phyloP scores from a whole-genome alignment of 768 basidiomycete species.

The Infundibulicybe gibba region DNA sequence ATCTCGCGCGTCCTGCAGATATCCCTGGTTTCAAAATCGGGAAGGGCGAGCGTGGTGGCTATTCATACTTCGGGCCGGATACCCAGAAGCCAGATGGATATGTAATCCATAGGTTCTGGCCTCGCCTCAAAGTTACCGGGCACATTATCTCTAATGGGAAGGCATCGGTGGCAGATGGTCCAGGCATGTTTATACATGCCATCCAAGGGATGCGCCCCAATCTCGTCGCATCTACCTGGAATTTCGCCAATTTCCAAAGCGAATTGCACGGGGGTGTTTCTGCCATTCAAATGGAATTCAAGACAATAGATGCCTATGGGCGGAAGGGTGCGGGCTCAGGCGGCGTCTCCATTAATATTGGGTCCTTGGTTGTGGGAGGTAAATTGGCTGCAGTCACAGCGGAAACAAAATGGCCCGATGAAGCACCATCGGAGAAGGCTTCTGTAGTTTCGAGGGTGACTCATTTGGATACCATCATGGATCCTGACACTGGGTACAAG shows the following conservation, averaged over 20 bases:
- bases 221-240: slow-evolving; percentile 90
- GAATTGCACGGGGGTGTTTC: slow-evolving; percentile 68
- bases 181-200: slow-evolving; percentile 90
- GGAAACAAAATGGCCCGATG: slow-evolving; percentile 74
- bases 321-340: slow-evolving; percentile 78
- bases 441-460: slow-evolving; percentile 59
- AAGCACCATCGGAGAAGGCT: slow-evolving; percentile 39
- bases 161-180: slow-evolving; percentile 52
- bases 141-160: slow-evolving; percentile 64
- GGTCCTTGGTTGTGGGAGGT: slow-evolving; percentile 76
- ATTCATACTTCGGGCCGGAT: slow-evolving; percentile 82
- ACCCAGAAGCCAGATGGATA: slow-evolving; percentile 71
- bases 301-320: slow-evolving; percentile 77
- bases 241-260: slow-evolving; percentile 92
- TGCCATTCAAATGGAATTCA: slow-evolving; percentile 95
- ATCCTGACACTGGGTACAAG: slow-evolving; percentile 80
- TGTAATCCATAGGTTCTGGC: slow-evolving; percentile 92
- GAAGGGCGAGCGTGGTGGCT: slow-evolving; percentile 82
- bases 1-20: slow-evolving; percentile 62
- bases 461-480: slow-evolving; percentile 58
- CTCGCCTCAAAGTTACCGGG: slow-evolving; percentile 59
- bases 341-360: slow-evolving; percentile 81
- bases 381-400: slow-evolving; percentile 77
- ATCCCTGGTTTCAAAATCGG: slow-evolving; percentile 91
- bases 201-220: slow-evolving; percentile 99